A percentile compares a stretch with the other conserved stretches of the same genome.
phyloP scores from a whole-genome alignment of 75 land plant genomes.

The Picea sitchensis region DNA sequence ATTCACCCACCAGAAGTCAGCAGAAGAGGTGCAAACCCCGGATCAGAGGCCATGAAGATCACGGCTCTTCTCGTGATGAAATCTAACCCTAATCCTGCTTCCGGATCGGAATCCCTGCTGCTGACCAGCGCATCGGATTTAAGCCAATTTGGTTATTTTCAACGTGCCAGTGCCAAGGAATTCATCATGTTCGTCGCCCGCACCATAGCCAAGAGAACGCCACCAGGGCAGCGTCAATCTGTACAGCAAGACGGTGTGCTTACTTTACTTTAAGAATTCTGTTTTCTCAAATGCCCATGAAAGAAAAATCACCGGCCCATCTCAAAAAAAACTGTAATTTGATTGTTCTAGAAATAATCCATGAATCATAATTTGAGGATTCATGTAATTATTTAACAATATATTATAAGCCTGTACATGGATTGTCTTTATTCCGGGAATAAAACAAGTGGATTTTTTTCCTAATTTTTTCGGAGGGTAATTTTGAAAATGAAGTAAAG shows the following conservation, averaged over 20 bases:
- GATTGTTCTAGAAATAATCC: no score
- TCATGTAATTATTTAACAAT: no score
- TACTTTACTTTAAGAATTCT: not conserved
- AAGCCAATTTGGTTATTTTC: slow-evolving; percentile 91
- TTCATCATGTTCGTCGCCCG: slow-evolving; percentile 86
- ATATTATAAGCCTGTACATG: no score
- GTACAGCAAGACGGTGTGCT: slow-evolving; percentile 78
- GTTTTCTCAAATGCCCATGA: not conserved
- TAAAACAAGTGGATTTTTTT: no score
- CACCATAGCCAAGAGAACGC: slow-evolving; percentile 81
- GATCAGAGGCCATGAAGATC: slow-evolving; percentile 69
- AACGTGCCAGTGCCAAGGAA: slow-evolving; percentile 81
- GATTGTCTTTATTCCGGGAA: no score
- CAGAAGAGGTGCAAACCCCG: slow-evolving; percentile 5
- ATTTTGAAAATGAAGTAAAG: no score
- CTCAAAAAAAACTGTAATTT: no score
- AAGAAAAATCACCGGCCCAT: no score
- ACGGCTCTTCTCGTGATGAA: slow-evolving; percentile 79
- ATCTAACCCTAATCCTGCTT: slow-evolving; percentile 22
- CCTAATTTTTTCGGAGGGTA: no score
- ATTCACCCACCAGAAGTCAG: not conserved
- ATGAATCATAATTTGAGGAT: no score
- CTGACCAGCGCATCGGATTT: slow-evolving; percentile 87
- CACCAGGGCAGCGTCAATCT: slow-evolving; percentile 83
- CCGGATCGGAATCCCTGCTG: slow-evolving; percentile 52